These are phyloP conservation scores for Exophiala lecanii-corni DNA, from an alignment of 2,329 filamentous ascomycete species.

Conservation along the genomic window DNA sequence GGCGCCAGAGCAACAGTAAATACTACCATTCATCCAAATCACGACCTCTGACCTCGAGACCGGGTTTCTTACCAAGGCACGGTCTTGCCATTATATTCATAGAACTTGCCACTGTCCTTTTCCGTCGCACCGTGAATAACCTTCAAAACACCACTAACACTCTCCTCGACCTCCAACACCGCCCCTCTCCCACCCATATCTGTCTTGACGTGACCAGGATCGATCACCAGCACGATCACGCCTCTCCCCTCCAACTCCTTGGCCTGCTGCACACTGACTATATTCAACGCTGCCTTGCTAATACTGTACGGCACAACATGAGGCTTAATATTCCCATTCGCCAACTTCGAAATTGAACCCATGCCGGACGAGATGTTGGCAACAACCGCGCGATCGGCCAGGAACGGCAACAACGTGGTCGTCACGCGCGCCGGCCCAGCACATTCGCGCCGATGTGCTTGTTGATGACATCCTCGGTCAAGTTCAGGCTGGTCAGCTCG, in stretches of 20 bases:
- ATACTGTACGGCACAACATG: conserved; percentile 35
- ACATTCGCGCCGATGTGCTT: conserved; percentile 29
- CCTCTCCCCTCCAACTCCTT: conserved; percentile 35
- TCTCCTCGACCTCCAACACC: conserved; percentile 35
- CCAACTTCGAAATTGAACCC: conserved; percentile 14
- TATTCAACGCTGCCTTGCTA: conserved; percentile 43
- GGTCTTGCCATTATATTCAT: conserved; percentile 21
- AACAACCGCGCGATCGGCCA: too few species aligned
- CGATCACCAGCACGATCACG: conserved; percentile 37
- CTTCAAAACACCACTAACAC: conserved; percentile 37
- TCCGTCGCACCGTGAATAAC: conserved; percentile 31
- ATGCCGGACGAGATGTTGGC: conserved; percentile 17
- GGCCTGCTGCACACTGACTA: conserved; percentile 41
- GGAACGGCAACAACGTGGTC: too few species aligned
- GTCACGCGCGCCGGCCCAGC: conserved; percentile 28
- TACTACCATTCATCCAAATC: too few species aligned
- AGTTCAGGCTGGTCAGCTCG: conserved; percentile 7
- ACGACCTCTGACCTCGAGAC: too few species aligned
- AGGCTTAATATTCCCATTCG: conserved; percentile 7
- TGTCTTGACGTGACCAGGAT: conserved; percentile 45
- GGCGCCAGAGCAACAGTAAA: too few species aligned
- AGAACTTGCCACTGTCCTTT: conserved; percentile 27
- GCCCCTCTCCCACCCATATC: conserved; percentile 41
- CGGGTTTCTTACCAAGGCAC: conserved; percentile 26
- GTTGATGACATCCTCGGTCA: conserved; percentile 12